Evolutionary conservation across 2,329 filamentous ascomycete genomes (phyloP), one percentile per base, ranked within the genome.

Genomic region (Penicillium sp.): DNA sequence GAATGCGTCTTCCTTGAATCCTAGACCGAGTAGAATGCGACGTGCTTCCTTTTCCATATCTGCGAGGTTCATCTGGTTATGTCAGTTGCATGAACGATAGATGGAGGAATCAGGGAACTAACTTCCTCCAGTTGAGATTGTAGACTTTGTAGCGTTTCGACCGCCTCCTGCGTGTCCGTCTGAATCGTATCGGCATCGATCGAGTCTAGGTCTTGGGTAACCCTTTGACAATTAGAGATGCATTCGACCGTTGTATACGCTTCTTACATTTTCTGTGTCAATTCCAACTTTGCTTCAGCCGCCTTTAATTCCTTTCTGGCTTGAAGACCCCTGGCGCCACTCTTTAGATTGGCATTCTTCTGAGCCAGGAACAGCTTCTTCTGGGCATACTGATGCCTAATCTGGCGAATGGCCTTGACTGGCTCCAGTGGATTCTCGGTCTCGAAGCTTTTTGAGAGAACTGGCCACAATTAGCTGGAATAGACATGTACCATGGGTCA

Each of bases 231-330:
- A 6, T 24, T 0, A 14, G 6, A 22, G 11, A 24, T 11, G 20
- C 6, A 14, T 14, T 23, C 22, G 24, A 22, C 35, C 18, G 5
- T 6, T 14, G 3, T 34, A 16, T 40, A n/a, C 16, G 31, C 26
- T 4, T 11, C 74, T 62, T 66, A 84, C 79, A 74, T 42, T 8
- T 65, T 65, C 31, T 74, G 67, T 0, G 80, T 84, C 37, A 81
- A 77, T 9, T 79, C 76, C 2, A 87, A 74, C 13, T 77, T 77
- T 52, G 82, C 82, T 60, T 94, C 88, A 23, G 83, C 78, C 3
- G 78, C 77, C 40, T 82, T 80, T 14, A 93, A 68, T 1, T 82
- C 79, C 58, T 93, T 91, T n/a, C 87, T 76, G 0, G 87, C 87
- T 50, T 85, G 78, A 75, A 86, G 71, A 0, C 89, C 89, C 34